Conservation (phyloP, 371 early-diverging fungal species). For the Chytridium lagenaria region DNA sequence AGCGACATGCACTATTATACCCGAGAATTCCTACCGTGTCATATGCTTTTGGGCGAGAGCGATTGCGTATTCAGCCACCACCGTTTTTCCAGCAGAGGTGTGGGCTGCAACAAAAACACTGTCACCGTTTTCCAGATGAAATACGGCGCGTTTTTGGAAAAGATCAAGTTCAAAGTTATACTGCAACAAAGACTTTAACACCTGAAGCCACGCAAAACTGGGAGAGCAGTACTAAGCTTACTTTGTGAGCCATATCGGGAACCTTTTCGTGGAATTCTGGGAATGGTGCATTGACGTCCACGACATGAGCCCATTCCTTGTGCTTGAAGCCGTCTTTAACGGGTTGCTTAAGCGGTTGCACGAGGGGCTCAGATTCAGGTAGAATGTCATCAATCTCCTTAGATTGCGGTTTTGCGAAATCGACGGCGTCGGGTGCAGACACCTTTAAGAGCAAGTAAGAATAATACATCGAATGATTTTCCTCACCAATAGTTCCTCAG, state of each 20-base stretch:
- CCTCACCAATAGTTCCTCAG: too few relatives aligned
- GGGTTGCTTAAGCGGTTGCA: slow-evolving; percentile 15
- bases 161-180: slow-evolving; percentile 96
- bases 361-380: slow-evolving; percentile 36
- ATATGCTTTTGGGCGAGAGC: slow-evolving; percentile 92
- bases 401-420: not conserved
- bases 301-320: slow-evolving; percentile 90
- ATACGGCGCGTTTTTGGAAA: slow-evolving; percentile 99
- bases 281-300: slow-evolving; percentile 83
- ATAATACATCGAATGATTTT: slow-evolving; percentile 16
- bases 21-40: slow-evolving; percentile 69
- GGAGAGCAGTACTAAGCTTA: slow-evolving; percentile 28
- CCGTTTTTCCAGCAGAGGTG: slow-evolving; percentile 99
- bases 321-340: slow-evolving; percentile 25
- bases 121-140: slow-evolving; percentile 93
- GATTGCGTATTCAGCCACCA: slow-evolving; percentile 99
- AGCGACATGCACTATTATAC: slow-evolving; percentile 14
- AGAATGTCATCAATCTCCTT: slow-evolving; percentile 50
- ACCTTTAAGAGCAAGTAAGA: not conserved
- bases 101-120: slow-evolving; percentile 99
- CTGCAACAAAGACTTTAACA: slow-evolving; percentile 33
- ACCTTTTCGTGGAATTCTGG: slow-evolving; percentile 85
- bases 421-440: slow-evolving; percentile 39
- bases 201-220: not conserved
- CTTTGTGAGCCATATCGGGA: slow-evolving; percentile 80